Base-by-base conservation (phyloP, 257 asterid genomes). In the Penstemon barbatus region DNA sequence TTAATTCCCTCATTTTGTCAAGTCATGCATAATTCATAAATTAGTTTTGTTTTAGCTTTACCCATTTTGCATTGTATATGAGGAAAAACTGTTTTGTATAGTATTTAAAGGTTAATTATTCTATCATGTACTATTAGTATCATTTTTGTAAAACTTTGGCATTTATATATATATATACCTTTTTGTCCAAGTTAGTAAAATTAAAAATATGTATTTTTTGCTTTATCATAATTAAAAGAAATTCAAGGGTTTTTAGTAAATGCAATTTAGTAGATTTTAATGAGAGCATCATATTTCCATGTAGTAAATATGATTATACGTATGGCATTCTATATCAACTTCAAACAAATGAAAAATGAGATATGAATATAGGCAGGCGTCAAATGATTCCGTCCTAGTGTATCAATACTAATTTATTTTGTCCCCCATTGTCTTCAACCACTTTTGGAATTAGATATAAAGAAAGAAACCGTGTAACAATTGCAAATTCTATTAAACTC, bases 391-490 rank as follows among this genome's bases (percentile, higher is more conserved):
- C 18, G 18, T 0, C 18, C 65, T 33, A 58, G 70, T 1, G 33
- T 7, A 65, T 75, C 76, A 4, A 45, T 53, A 38, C 80, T 61
- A 42, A 75, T 64, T 75, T 71, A 65, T 75, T 58, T 50, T 75
- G 80, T 70, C 76, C 65, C 73, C 76, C 73, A 50, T 49, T 63
- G 9, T 68, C 61, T 9, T 25, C 33, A 10, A 7, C 33, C 66
- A 68, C 75, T 75, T 64, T 51, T 1, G 33, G 1, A 25, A 1
- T 25, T 25, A 49, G 18, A 4, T 37, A 61, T 65, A 70, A 61
- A 40, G 52, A 41, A 58, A 49, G 63, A 63, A 50, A 62, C 40
- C 72, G 63, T 64, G 45, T 46, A 8, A 25, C 33, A 25, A 25
- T 25, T 25, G 33, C 33, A 25, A 25, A 25, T 25, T 25, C 33